Evolutionary conservation across 805 yeast species (phyloP), one percentile per base, ranked within the genome.

Genomic region (Kuraishia capsulata): DNA sequence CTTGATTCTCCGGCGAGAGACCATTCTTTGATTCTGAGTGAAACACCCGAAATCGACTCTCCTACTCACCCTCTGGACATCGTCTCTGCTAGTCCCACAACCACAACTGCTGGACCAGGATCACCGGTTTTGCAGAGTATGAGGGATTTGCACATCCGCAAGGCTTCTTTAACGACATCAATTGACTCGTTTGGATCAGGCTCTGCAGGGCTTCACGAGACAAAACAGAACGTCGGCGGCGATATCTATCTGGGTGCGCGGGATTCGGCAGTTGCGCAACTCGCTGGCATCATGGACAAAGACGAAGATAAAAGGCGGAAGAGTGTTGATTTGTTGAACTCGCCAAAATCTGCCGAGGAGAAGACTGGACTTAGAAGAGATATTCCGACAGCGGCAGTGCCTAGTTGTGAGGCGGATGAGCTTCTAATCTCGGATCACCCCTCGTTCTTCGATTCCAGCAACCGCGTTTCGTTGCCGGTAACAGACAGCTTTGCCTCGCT

Each of bases 401-500:
- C 9, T 20, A 11, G 8, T 8, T 8, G 26, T 11, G 11, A 8
- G 26, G 10, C 26, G 10, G 26, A 23, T 23, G n/a, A n/a, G n/a
- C 11, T 24, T 9, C 8, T 14, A 17, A 13, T 14, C 14, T 11
- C 13, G 6, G 14, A 20, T 6, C 18, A 28, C 3, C 23, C 38
- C 14, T 24, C 38, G 3, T 20, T 20, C 21, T 35, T 21, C 17
- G 28, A 32, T 1, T 33, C 36, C 17, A 36, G 43, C 3, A 13
- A 26, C 18, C 8, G 43, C 19, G 38, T 44, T 9, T 14, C 14
- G 9, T 36, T 81, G 30, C 86, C 86, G 0, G 63, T 79, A 13
- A 79, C 76, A 43, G 84, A 83, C 31, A 80, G 88, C 44, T 81
- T 81, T 64, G 90, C 90, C 1, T 81, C 89, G 0, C 60, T 83